Percentiles rank a stretch among this genome's conserved stretches.
These are phyloP conservation scores for Cyberlindnera saturnus DNA, from an alignment of 805 yeast species.

Conservation along the genomic window DNA sequence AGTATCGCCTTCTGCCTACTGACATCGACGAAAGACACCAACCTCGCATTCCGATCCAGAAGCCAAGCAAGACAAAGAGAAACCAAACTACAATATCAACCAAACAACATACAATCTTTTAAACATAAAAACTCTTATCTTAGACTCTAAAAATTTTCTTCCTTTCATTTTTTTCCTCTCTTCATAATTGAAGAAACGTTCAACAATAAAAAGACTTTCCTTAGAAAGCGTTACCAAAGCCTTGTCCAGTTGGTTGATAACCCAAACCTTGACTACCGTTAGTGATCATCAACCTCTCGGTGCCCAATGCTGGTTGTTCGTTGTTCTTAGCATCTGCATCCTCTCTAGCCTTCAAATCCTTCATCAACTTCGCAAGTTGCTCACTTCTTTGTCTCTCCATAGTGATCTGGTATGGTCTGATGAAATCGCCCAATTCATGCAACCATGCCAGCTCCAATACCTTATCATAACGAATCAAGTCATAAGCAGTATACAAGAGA, in stretches of 20 bases:
- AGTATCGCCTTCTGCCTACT: too few relatives aligned
- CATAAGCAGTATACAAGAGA: slow-evolving; percentile 79
- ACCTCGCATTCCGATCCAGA: too few relatives aligned
- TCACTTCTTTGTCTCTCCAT: slow-evolving; percentile 73
- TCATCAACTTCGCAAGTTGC: slow-evolving; percentile 55
- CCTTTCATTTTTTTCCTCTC: too few relatives aligned
- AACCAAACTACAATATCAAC: too few relatives aligned
- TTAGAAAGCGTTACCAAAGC: slow-evolving; percentile 52
- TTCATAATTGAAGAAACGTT: too few relatives aligned
- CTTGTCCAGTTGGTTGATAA: slow-evolving; percentile 66
- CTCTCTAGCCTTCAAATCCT: slow-evolving; percentile 66
- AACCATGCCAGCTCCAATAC: slow-evolving; percentile 91
- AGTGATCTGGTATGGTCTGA: slow-evolving; percentile 89
- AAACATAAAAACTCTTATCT: too few relatives aligned
- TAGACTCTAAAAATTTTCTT: too few relatives aligned
- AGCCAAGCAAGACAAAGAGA: too few relatives aligned
- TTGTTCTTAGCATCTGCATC: slow-evolving; percentile 50
- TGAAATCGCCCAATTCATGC: slow-evolving; percentile 73
- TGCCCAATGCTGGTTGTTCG: slow-evolving; percentile 39
- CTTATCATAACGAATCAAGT: slow-evolving; percentile 70
- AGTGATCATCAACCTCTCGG: slow-evolving; percentile 76
- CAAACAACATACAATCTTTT: too few relatives aligned
- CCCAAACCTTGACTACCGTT: slow-evolving; percentile 65
- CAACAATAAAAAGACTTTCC: not conserved
- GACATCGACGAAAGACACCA: too few relatives aligned